A percentile compares a stretch with the other conserved stretches of the same genome.
Conservation (phyloP, 1,139 yeast genomes). For the Saccharomyces pastorianus region DNA sequence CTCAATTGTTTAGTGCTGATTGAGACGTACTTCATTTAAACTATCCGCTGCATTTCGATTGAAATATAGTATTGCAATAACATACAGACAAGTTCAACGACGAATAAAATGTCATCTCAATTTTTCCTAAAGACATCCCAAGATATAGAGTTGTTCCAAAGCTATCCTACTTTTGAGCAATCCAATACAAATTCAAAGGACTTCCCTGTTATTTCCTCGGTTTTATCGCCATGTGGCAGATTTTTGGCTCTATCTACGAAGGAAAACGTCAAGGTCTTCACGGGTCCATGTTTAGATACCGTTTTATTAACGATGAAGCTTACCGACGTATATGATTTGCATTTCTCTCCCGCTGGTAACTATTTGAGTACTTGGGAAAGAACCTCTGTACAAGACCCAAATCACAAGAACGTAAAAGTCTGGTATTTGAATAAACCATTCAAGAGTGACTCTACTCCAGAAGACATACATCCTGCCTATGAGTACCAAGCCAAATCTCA, state of each 20-base stretch:
- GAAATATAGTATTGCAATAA: neutral
- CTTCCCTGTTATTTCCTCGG: conserved; percentile 43
- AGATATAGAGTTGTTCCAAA: conserved; percentile 32
- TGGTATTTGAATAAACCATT: conserved; percentile 43
- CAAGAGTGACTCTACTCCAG: conserved; percentile 11
- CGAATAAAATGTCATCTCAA: conserved; percentile 28
- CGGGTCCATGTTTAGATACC: conserved; percentile 43
- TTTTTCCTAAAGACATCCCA: conserved; percentile 30
- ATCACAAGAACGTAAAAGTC: conserved; percentile 72
- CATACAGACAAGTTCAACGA: neutral
- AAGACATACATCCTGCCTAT: conserved; percentile 43
- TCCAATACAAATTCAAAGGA: conserved; percentile 34
- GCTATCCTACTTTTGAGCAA: conserved; percentile 33
- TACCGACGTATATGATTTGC: conserved; percentile 67
- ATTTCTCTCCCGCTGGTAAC: conserved; percentile 83
- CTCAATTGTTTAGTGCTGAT: neutral
- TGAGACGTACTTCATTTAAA: neutral
- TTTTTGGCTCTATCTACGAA: conserved; percentile 54
- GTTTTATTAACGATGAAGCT: conserved; percentile 41
- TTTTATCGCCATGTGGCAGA: conserved; percentile 38
- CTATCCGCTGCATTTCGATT: neutral
- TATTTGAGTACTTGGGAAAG: conserved; percentile 87
- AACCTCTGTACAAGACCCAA: conserved; percentile 52
- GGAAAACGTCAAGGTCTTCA: conserved; percentile 47
- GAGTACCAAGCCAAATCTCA: conserved; percentile 77